phyloP scores from a whole-genome alignment of 2,329 filamentous ascomycete genomes.

The Penicillium sp. region DNA sequence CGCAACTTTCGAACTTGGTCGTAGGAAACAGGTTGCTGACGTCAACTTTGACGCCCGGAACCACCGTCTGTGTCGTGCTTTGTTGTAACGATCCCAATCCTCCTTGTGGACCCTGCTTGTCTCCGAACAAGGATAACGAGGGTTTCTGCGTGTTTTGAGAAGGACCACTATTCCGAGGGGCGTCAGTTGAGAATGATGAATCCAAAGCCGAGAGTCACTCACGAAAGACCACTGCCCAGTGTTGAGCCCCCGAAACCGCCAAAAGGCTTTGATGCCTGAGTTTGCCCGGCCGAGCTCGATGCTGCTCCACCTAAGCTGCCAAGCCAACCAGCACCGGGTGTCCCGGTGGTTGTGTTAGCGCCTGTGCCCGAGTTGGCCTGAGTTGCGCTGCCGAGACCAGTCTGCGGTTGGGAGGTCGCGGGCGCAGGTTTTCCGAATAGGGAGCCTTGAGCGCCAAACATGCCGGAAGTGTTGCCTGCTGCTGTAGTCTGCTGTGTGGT shows the following conservation, averaged over 20 bases:
- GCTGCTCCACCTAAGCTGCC: slow-evolving; percentile 14
- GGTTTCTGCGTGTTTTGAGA: slow-evolving; percentile 40
- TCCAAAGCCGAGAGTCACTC: slow-evolving; percentile 16
- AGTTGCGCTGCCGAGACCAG: slow-evolving; percentile 30
- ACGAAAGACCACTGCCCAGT: slow-evolving; percentile 32
- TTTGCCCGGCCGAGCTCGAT: slow-evolving; percentile 25
- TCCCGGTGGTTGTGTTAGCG: slow-evolving; percentile 7
- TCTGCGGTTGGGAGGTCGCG: slow-evolving; percentile 29
- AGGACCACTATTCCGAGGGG: slow-evolving; percentile 17
- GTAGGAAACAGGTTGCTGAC: slow-evolving; percentile 72
- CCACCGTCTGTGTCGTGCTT: slow-evolving; percentile 35
- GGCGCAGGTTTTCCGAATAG: slow-evolving; percentile 28
- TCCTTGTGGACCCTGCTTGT: slow-evolving; percentile 23
- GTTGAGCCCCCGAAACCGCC: slow-evolving; percentile 29
- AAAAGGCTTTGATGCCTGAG: slow-evolving; percentile 33
- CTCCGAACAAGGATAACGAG: slow-evolving; percentile 37
- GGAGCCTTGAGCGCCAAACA: slow-evolving; percentile 6
- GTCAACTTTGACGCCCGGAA: slow-evolving; percentile 72
- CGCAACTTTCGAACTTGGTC: slow-evolving; percentile 85
- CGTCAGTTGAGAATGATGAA: too few species aligned
- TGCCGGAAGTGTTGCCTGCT: slow-evolving; percentile 13
- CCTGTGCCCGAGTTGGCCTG: slow-evolving; percentile 9
- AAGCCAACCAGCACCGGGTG: slow-evolving; percentile 14
- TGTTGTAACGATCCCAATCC: slow-evolving; percentile 31
- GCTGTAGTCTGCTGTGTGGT: slow-evolving; percentile 26